Evolutionary conservation across 1,284 basidiomycete genomes (phyloP), one percentile per base, ranked within the genome.

Genomic region (Boletus semigastroideus): DNA sequence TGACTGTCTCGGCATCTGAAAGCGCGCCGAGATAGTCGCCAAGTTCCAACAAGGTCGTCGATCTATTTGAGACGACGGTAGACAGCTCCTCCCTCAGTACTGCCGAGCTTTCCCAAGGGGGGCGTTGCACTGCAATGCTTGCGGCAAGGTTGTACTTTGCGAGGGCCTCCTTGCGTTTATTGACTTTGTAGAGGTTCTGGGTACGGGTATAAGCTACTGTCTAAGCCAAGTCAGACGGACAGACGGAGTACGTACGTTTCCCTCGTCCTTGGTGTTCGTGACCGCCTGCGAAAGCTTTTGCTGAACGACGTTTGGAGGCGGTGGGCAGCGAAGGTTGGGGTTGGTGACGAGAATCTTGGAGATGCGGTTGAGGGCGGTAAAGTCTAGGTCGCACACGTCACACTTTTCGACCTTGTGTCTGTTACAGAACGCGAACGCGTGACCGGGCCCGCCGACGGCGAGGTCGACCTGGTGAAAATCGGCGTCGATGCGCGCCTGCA

Each of bases 1-100:
- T 87, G 59, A 98, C 94, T 1, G 87, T 85, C 56, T 98, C 94
- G 1, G 95, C 94, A 66, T 99, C 96, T 20, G 88, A 87, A 8
- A 98, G 74, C 2, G 95, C 92, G 43, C 86, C 84, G 50, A 94
- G 78, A 69, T 80, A 86, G 71, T 95, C 91, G 8, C 84, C 84
- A 1, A 82, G 75, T 55, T 90, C 89, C 46, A 83, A 82, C 70
- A 87, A 90, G 2, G 94, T 89, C 0, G 94, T 93, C 7, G 90
- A 92, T 46, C 96, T 83, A 71, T 99, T 99, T 55, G 92, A 95
- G 41, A 99, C 71, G 58, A 92, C 81, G 28, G 92, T 85, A 11
- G 90, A 87, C 41, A 97, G 79, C 67, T 99, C 96, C 60, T 99
- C 96, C 46, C 91, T 82, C 70, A 92, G 83, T 53, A 94, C 68